Evolutionary conservation across 805 yeast species (phyloP), one percentile per base, ranked within the genome.

Genomic region (Candida oleophila): DNA sequence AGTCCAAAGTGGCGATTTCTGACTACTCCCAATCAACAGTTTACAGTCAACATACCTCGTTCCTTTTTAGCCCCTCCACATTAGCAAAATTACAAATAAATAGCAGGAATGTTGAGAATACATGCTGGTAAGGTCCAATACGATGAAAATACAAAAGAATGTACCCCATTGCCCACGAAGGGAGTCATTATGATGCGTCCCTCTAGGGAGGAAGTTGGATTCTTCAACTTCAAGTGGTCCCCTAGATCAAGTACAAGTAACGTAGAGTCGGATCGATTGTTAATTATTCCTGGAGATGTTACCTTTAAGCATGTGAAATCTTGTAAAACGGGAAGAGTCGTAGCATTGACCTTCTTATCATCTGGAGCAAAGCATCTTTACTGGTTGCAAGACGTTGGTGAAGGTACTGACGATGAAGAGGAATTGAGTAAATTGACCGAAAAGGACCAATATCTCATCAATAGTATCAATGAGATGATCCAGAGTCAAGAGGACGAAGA

Each of bases 211-310:
- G 94, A 85, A 48, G 87, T 85, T 43, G 82, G 82, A 15, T 80
- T 88, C 59, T 82, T 75, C 56, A 81, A 83, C 43, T 84, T 88
- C 55, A 71, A 68, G 45, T 89, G 96, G 96, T 66, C 75, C 35
- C 88, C 95, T 28, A 79, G 86, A 47, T 80, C 77, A 25, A 63
- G 71, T 3, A 63, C 70, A 16, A 69, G 74, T 20, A 75, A 70
- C 42, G 54, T 71, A 8, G 81, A 76, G 47, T 14, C 30, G 18
- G 86, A 82, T 45, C 90, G 84, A 52, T 72, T 87, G 48, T 71
- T 88, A 53, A 78, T 89, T 38, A 82, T 89, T 54, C 94, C 95
- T 0, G 96, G 95, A 1, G 96, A 89, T 58, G 92, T 87, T 44
- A 80, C 84, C 38, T 87, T 90, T 82, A 78, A 78, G 51, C 87